phyloP scores from a whole-genome alignment of 2,329 filamentous ascomycete genomes.

The Alternaria burnsii region DNA sequence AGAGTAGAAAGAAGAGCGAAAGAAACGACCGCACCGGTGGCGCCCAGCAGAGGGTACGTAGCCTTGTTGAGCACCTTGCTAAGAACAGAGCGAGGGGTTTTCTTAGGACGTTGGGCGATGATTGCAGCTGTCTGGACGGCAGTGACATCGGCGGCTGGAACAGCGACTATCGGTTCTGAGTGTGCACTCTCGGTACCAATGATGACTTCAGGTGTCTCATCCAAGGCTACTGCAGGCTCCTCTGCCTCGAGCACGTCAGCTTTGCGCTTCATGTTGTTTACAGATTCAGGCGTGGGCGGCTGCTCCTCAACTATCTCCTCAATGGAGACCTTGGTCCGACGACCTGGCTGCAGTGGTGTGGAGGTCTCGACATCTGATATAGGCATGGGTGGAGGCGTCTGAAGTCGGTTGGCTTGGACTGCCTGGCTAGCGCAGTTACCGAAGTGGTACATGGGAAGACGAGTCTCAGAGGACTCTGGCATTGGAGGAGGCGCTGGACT shows the following conservation, averaged over 20 bases:
- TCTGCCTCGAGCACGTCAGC: slow-evolving; percentile 37
- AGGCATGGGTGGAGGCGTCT: slow-evolving; percentile 30
- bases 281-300: slow-evolving; percentile 41
- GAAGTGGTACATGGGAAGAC: background rate
- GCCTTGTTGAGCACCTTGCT: slow-evolving; percentile 23
- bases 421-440: background rate
- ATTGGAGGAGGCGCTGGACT: slow-evolving; percentile 17
- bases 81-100: slow-evolving; percentile 28
- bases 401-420: slow-evolving; percentile 20
- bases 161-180: background rate
- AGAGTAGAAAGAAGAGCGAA: slow-evolving; percentile 32
- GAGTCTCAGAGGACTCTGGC: slow-evolving; percentile 9
- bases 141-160: background rate
- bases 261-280: slow-evolving; percentile 43
- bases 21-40: slow-evolving; percentile 29
- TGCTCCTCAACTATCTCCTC: slow-evolving; percentile 46
- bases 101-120: slow-evolving; percentile 31
- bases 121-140: slow-evolving; percentile 17
- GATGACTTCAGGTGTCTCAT: background rate
- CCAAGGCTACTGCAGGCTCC: background rate
- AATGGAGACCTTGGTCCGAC: slow-evolving; percentile 43
- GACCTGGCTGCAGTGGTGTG: slow-evolving; percentile 25
- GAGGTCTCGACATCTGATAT: slow-evolving; percentile 14
- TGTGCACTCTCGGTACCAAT: background rate
- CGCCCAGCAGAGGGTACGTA: slow-evolving; percentile 24